These are phyloP conservation scores for Sorghum bicolor DNA, from an alignment of 176 grass and related monocot genomes.

Conservation along the genomic window Sorghum_bicolor_NCBIv3 NC_012871.2:71363501-71364000, in stretches of 20 bases:
- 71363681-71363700: not conserved
- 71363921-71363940: not conserved
- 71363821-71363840: not conserved
- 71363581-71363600: not conserved
- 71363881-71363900: not conserved
- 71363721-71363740: slow-evolving; percentile 18
- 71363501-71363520: not conserved
- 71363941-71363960: slow-evolving; percentile 24
- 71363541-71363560: not conserved
- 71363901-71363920: slow-evolving; percentile 1
- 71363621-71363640: not conserved
- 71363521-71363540: too few species aligned
- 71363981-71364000: not conserved
- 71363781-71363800: slow-evolving; percentile 21
- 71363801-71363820: not conserved
- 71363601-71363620: not conserved
- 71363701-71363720: not conserved
- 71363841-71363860: not conserved
- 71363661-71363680: slow-evolving; percentile 5
- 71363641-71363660: slow-evolving; percentile 21
- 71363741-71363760: slow-evolving; percentile 9
- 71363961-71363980: not conserved
- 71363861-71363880: not conserved
- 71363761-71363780: not conserved
- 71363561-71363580: not conserved